Evolutionary conservation across 441 rosid genomes (phyloP), one percentile per base, ranked within the genome.

Genomic region (Flueggea neowawraea): DNA sequence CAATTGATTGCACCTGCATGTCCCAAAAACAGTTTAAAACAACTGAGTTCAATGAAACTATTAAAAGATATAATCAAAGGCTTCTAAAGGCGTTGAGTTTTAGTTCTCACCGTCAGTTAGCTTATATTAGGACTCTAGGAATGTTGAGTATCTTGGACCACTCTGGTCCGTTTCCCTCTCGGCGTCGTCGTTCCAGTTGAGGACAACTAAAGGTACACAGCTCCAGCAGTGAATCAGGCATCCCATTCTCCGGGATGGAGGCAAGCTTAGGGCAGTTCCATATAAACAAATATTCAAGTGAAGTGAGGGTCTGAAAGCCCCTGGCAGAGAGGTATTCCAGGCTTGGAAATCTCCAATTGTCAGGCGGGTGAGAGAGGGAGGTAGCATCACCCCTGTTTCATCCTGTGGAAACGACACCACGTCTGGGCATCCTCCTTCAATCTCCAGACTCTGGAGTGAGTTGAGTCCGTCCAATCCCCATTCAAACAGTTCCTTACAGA

Each of bases 111-210:
- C 41, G 0, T 36, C 41, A 36, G 41, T 2, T 8, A 36, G 6
- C 4, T 36, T 5, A 36, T 47, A 47, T 47, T 47, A 4, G 5
- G 50, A 57, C 16, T 0, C 12, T 1, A 16, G 63, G 72, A 45
- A 62, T 31, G 14, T 68, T 57, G 28, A 61, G 33, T 51, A 62
- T 62, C 49, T 68, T 57, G 11, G 45, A 16, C 67, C 62, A 50
- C 44, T 55, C 57, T 39, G 12, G 8, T 13, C 62, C 66, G 49
- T 50, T 4, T 11, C 48, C 43, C 11, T 53, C 55, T 14, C 7
- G 17, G 44, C 65, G 54, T 31, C 49, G 14, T 6, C 39, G 11
- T 55, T 68, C 41, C 33, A 62, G 54, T 15, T 17, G 8, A 13
- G 67, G 67, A 44, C 72, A 62, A 7, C 16, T 2, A 6, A 0